Conservation (phyloP, 2,329 filamentous ascomycete species). For the Lachnellula occidentalis region DNA sequence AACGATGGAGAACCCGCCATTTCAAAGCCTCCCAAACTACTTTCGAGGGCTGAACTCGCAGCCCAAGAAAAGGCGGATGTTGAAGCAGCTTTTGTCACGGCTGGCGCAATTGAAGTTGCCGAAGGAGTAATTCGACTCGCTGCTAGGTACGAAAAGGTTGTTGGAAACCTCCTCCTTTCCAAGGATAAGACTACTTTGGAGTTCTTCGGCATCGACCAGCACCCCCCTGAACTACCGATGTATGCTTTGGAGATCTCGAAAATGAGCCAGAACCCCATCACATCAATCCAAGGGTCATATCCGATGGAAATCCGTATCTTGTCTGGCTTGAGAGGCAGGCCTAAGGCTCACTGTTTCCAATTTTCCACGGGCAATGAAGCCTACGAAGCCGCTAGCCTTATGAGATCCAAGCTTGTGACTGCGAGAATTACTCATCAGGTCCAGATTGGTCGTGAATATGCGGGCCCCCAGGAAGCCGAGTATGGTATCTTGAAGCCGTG, state of each 20-base stretch:
- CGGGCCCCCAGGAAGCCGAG: conserved; percentile 11
- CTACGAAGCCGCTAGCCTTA: conserved; percentile 17
- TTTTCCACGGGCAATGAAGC: conserved; percentile 13
- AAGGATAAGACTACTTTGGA: conserved; percentile 19
- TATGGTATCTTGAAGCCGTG: conserved; percentile 23
- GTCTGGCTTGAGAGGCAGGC: conserved; percentile 4
- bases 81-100: conserved; percentile 6
- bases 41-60: background rate
- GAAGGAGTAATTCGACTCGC: conserved; percentile 16
- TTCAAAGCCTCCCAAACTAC: background rate
- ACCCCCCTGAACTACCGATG: conserved; percentile 9
- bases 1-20: too few species aligned
- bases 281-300: conserved; percentile 24
- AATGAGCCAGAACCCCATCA: conserved; percentile 23
- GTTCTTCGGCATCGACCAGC: conserved; percentile 17
- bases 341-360: conserved; percentile 22
- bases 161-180: conserved; percentile 27
- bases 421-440: conserved; percentile 14
- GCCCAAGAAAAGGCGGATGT: background rate
- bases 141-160: conserved; percentile 16
- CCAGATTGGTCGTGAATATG: conserved; percentile 11
- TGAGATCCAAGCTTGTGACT: conserved; percentile 27
- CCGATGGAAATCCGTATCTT: conserved; percentile 29
- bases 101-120: conserved; percentile 13
- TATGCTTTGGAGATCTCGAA: conserved; percentile 16